Base-by-base conservation (phyloP, 352 stramenopile species). In the Phytopythium cucurbitacearum region DNA sequence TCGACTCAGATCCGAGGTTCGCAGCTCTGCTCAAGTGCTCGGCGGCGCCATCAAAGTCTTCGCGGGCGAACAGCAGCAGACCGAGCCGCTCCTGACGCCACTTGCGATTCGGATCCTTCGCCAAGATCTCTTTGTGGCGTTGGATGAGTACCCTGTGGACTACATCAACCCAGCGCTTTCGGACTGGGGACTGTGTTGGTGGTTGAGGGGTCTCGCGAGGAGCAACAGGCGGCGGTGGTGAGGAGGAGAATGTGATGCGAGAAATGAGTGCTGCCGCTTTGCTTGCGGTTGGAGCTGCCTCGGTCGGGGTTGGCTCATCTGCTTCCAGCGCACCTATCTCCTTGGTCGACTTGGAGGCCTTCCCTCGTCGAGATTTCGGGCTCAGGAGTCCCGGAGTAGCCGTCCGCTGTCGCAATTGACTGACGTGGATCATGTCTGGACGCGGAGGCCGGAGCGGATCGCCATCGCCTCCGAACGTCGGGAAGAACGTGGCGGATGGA, bases 1-100 rank as follows among this genome's bases (percentile, higher is more conserved):
- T 67, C 0, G 53, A 69, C 11, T 53, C 70, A 0, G 62, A 59
- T 1, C 76, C 77, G 3, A 92, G 66, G 12, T 51, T 80, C 16
- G 90, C 65, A 1, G 79, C 80, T 32, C 69, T 67, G 3, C 44
- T 53, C 51, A 91, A 59, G 48, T 86, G 80, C 4, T 75, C 62
- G 37, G 57, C 70, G 1, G 77, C 71, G 3, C 64, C 55, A 34
- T 51, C 45, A 52, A 71, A 90, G 32, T 83, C 57, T 13, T 64
- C 40, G 0, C 69, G 67, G 0, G 64, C 53, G 28, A 80, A 90
- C 3, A 86, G 58, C 37, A 87, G 50, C 6, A 84, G 52, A 0
- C 75, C 77, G 40, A 89, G 79, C 7, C 79, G 69, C 44, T 89
- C 77, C 36, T 92, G 81, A 10, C 79, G 60, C 82, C 77, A 89